A percentile compares a stretch with the other conserved stretches of the same genome.
phyloP scores from a whole-genome alignment of 1,284 basidiomycete species.

The Leccinum pachyderme region DNA sequence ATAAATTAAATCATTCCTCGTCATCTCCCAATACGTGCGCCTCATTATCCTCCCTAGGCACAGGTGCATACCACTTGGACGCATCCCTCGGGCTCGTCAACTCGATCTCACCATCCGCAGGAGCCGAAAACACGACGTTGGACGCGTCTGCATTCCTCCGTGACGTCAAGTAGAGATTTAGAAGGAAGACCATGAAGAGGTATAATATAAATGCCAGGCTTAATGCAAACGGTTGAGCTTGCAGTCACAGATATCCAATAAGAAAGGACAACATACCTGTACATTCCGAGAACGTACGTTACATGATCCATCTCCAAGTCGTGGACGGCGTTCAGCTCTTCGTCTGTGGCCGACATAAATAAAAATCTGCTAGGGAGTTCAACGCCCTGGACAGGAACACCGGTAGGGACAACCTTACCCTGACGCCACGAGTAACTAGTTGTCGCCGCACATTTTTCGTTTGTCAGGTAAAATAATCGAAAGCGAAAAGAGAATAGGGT shows the following conservation, averaged over 20 bases:
- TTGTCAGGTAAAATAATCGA: neutral
- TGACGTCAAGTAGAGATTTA: slow-evolving; percentile 57
- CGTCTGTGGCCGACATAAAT: slow-evolving; percentile 92
- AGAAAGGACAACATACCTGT: slow-evolving; percentile 44
- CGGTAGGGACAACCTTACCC: slow-evolving; percentile 39
- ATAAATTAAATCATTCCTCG: slow-evolving; percentile 25
- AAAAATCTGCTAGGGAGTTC: slow-evolving; percentile 46
- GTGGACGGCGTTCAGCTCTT: slow-evolving; percentile 74
- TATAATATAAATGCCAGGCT: slow-evolving; percentile 78
- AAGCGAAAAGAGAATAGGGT: neutral
- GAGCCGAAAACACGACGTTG: slow-evolving; percentile 22
- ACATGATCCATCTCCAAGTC: slow-evolving; percentile 82
- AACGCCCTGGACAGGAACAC: neutral
- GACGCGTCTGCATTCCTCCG: slow-evolving; percentile 51
- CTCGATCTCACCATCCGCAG: slow-evolving; percentile 31
- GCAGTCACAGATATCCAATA: neutral
- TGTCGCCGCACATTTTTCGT: slow-evolving; percentile 1
- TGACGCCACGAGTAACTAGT: slow-evolving; percentile 64
- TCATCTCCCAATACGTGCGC: slow-evolving; percentile 37
- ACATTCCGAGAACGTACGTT: slow-evolving; percentile 82
- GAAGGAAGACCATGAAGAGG: slow-evolving; percentile 60
- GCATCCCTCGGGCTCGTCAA: slow-evolving; percentile 25
- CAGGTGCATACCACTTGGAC: slow-evolving; percentile 41
- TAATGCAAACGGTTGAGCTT: neutral
- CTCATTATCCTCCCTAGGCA: slow-evolving; percentile 32